phyloP scores from a whole-genome alignment of 345 rosid species.

The Xanthoceras sorbifolium region DNA sequence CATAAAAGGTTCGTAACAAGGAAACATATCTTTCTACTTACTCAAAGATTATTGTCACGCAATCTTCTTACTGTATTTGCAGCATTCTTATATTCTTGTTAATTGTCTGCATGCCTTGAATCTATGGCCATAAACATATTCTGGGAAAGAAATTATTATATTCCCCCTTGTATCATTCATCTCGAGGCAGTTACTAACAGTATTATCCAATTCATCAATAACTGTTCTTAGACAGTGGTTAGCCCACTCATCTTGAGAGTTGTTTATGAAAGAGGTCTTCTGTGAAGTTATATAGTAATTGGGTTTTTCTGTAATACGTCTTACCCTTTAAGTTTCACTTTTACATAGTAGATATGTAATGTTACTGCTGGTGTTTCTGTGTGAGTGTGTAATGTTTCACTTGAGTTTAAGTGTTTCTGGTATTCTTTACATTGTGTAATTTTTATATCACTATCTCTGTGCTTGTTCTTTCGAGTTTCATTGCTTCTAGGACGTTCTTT shows the following conservation, averaged over 20 bases:
- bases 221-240: background rate
- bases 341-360: background rate
- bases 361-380: background rate
- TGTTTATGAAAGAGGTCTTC: background rate
- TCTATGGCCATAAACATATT: background rate
- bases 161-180: background rate
- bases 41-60: background rate
- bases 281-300: background rate
- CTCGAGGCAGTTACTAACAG: background rate
- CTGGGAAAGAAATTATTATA: background rate
- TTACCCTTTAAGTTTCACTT: background rate
- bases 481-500: constrained; percentile 1
- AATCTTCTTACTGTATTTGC: background rate
- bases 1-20: background rate
- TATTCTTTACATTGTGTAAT: background rate
- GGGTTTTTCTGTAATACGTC: background rate
- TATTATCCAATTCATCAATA: background rate
- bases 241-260: background rate
- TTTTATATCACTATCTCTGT: background rate
- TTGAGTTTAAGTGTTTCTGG: background rate
- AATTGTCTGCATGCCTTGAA: background rate
- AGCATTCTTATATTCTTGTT: background rate
- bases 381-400: background rate
- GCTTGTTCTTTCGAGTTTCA: background rate
- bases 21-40: background rate